Base-by-base conservation (phyloP, 2,329 filamentous ascomycete species). In the Fusarium heterosporum region DNA sequence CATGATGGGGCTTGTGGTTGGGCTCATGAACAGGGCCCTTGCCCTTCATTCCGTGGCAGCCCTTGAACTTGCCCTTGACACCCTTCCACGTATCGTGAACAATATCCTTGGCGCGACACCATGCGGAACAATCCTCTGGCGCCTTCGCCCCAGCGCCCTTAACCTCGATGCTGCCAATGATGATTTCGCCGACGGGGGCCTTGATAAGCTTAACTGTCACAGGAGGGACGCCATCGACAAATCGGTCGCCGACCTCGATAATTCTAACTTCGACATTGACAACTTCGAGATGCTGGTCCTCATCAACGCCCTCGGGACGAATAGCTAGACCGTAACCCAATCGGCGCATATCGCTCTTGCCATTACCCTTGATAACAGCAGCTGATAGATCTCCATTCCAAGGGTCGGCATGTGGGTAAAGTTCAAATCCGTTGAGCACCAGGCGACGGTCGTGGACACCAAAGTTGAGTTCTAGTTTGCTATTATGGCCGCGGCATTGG, bases 121-220 rank as follows among this genome's bases (percentile, higher is more conserved):
- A 85, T 75, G 83, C 82, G n/a, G 83, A 84, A 16, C 82, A 84
- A 13, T 74, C 42, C 19, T 55, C 57, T 14, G 41, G 41, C 5
- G 38, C 34, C 30, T 60, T 56, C 40, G 41, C 41, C 3, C 50
- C 48, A 19, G 74, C 64, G 12, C 78, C 73, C 66, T 75, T 76
- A 45, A 79, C 75, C 49, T 82, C 76, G 39, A 87, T 77, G 40
- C 78, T 78, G 41, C 79, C 81, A 66, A 91, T 86, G 74, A 86
- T 76, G 36, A 91, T 79, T 47, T 85, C 83, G 53, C 83, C 83
- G 16, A 77, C 77, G 6, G 82, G 80, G 1, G 85, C 86, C 79
- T 89, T 85, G 74, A 93, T 80, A 17, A 92, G 79, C 69, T 85
- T 85, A 43, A 92, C 79, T 43, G 85, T 83, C 57, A 93, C 81